Evolutionary conservation across 306 rosid species (phyloP).

Genomic region (Dryas drummondii): DNA sequence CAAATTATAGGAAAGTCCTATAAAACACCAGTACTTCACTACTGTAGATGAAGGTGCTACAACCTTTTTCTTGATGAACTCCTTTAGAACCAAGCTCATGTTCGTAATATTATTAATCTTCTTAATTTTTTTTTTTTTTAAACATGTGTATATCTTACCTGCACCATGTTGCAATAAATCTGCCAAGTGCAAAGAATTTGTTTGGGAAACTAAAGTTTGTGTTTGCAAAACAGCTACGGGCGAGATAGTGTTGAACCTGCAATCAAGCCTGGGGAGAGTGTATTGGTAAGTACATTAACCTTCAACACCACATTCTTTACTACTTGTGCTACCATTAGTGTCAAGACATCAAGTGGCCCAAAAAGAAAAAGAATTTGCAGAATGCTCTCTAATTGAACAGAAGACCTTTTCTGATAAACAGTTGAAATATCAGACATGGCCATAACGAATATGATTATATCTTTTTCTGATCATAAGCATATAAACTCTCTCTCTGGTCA

Average conservation of each 20-base stretch:
- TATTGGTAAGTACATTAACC: constrained; percentile 57
- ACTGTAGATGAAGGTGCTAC: too few species aligned
- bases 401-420: too few species aligned
- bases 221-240: constrained; percentile 64
- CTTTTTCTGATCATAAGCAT: too few species aligned
- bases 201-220: constrained; percentile 18
- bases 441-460: neutral
- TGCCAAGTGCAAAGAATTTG: neutral
- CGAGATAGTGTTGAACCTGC: constrained; percentile 91
- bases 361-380: neutral
- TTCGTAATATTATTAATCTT: too few species aligned
- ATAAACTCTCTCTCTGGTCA: neutral
- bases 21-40: too few species aligned
- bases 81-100: too few species aligned
- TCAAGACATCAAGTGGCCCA: neutral
- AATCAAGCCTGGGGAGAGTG: constrained; percentile 80
- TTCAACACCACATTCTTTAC: neutral
- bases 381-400: neutral
- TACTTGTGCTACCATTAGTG: neutral
- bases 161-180: neutral
- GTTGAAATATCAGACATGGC: neutral
- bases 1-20: too few species aligned
- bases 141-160: neutral
- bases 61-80: too few species aligned
- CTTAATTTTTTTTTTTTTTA: too few species aligned